These are phyloP conservation scores for Taphrina flavorubra DNA, from an alignment of 1,139 yeast genomes.

Conservation along the genomic window DNA sequence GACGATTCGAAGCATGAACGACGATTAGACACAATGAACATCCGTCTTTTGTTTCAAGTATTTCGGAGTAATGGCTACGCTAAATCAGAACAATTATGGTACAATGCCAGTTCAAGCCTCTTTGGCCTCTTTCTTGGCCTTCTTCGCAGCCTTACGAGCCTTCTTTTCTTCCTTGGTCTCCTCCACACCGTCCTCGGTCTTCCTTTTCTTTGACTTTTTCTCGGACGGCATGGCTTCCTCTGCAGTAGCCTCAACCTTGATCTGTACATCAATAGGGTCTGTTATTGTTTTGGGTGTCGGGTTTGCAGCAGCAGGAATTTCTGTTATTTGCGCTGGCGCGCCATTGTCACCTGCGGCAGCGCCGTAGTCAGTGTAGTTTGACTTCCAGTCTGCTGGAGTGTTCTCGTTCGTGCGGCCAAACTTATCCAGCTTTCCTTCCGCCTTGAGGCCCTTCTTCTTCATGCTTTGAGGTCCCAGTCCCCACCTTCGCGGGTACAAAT, in stretches of 20 bases:
- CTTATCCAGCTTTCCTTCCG: slow-evolving; percentile 96
- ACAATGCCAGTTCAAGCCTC: slow-evolving; percentile 51
- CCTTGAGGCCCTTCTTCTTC: slow-evolving; percentile 97
- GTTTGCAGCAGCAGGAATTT: slow-evolving; percentile 47
- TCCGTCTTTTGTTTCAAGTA: not conserved
- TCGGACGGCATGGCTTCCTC: slow-evolving; percentile 53
- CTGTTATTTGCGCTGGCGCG: slow-evolving; percentile 48
- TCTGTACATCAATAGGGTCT: slow-evolving; percentile 47
- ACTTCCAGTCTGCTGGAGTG: slow-evolving; percentile 93
- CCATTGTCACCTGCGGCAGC: slow-evolving; percentile 53
- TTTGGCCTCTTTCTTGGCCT: slow-evolving; percentile 67
- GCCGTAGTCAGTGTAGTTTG: slow-evolving; percentile 75
- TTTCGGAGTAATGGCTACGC: not conserved
- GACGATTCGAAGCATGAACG: no score
- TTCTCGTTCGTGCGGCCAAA: slow-evolving; percentile 90
- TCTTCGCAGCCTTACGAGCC: slow-evolving; percentile 69
- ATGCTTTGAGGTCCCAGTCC: slow-evolving; percentile 98
- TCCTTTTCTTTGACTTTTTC: slow-evolving; percentile 43
- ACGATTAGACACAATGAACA: no score
- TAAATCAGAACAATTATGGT: not conserved
- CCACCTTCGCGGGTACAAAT: slow-evolving; percentile 99
- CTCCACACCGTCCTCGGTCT: slow-evolving; percentile 45
- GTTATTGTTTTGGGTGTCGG: slow-evolving; percentile 51
- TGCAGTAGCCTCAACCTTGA: slow-evolving; percentile 54
- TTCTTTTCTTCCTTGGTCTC: slow-evolving; percentile 58